Percentiles rank a stretch among this genome's conserved stretches.
These are phyloP conservation scores for Phytophthora fragariaefolia DNA, from an alignment of 352 stramenopile species.

Conservation along the genomic window DNA sequence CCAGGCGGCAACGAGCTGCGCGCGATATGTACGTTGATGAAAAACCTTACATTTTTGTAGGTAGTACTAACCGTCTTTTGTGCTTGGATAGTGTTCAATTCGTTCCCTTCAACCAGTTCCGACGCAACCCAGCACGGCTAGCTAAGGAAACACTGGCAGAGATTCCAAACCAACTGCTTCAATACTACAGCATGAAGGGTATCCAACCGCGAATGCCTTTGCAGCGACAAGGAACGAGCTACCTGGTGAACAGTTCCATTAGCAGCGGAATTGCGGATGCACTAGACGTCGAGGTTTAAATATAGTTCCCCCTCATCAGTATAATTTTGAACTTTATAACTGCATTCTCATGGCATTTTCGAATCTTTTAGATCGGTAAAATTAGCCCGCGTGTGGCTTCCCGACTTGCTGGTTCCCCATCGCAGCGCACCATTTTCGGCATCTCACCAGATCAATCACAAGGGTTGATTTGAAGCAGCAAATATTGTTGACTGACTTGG, in stretches of 20 bases:
- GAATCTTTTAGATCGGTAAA: slow-evolving; percentile 3
- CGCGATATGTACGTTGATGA: slow-evolving; percentile 68
- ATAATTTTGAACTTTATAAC: slow-evolving; percentile 2
- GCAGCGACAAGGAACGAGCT: slow-evolving; percentile 59
- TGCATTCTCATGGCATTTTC: neutral
- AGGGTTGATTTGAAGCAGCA: neutral
- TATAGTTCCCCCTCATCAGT: slow-evolving; percentile 9
- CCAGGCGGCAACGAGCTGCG: slow-evolving; percentile 42
- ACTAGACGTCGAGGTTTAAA: slow-evolving; percentile 39
- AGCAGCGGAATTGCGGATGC: slow-evolving; percentile 27
- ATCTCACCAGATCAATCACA: neutral
- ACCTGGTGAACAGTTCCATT: slow-evolving; percentile 39
- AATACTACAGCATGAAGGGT: slow-evolving; percentile 67
- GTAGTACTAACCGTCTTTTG: slow-evolving; percentile 3
- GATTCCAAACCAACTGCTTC: slow-evolving; percentile 65
- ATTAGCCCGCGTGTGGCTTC: slow-evolving; percentile 6
- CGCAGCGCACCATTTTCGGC: slow-evolving; percentile 1
- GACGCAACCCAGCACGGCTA: slow-evolving; percentile 59
- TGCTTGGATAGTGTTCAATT: slow-evolving; percentile 69
- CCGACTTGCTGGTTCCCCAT: neutral
- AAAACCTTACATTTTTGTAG: neutral
- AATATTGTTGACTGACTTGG: neutral
- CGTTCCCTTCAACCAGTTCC: slow-evolving; percentile 77
- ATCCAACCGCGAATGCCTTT: slow-evolving; percentile 62
- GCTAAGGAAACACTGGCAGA: slow-evolving; percentile 78